These are phyloP conservation scores for Chrysoporthe austroafricana DNA, from an alignment of 2,329 filamentous ascomycete genomes.

Conservation along the genomic window DNA sequence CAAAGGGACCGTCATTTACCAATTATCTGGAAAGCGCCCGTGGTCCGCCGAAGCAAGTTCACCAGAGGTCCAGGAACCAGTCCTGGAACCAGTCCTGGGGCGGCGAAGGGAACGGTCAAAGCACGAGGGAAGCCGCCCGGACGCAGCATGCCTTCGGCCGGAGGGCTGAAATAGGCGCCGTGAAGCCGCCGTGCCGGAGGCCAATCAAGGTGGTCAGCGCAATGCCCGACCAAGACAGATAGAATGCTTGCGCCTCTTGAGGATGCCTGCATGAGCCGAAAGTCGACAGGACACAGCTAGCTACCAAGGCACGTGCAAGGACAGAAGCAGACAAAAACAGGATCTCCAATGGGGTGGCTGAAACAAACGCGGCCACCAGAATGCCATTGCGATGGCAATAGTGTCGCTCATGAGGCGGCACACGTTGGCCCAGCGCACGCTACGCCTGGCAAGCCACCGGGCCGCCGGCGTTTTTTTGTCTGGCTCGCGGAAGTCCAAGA, in stretches of 20 bases:
- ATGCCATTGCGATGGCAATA: neutral
- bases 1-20: neutral
- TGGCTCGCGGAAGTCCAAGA: neutral
- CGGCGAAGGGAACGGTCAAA: neutral
- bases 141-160: neutral
- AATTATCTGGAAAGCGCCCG: neutral
- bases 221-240: neutral
- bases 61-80: neutral
- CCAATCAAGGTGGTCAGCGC: neutral
- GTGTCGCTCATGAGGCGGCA: neutral
- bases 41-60: neutral
- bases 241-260: neutral
- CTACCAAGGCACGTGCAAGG: too few relatives aligned
- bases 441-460: neutral
- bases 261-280: neutral
- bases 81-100: neutral
- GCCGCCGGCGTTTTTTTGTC: neutral
- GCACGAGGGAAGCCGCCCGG: too few relatives aligned
- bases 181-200: slow-evolving; percentile 1
- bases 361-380: neutral
- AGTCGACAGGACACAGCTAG: neutral
- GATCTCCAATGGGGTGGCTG: neutral
- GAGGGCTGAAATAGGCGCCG: slow-evolving; percentile 1
- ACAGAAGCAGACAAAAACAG: too few relatives aligned
- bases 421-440: neutral